Evolutionary conservation across 2,329 filamentous ascomycete species (phyloP), one percentile per base, ranked within the genome.

Genomic region (Cadophora luteo-olivacea): DNA sequence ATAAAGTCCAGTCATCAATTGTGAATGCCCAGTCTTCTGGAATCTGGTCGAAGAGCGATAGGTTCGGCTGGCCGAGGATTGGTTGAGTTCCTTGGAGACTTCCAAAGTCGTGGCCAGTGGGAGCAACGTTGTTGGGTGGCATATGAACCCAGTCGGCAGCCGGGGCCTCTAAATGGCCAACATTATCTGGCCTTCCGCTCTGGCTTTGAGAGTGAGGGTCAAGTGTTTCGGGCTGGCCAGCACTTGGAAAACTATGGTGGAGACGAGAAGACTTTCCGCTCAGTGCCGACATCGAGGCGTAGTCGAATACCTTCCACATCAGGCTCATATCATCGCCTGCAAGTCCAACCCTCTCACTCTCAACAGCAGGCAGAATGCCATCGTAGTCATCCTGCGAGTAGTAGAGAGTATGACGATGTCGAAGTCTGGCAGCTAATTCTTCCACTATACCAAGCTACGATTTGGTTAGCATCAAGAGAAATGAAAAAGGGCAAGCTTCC

Each of bases 221-320:
- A n/a, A 9, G 4, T n/a, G 49, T 55, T 11, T 14, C 24, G 0
- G 49, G n/a, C 24, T 29, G 14, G 11, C 24, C n/a, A n/a, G n/a
- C n/a, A n/a, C n/a, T n/a, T n/a, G n/a, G n/a, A n/a, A n/a, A n/a
- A n/a, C n/a, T n/a, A n/a, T n/a, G n/a, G n/a, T n/a, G n/a, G n/a
- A n/a, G 22, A 4, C 41, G 33, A 22, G 58, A 51, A 2, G 24
- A 57, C 25, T 49, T 45, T 24, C 65, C 61, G 12, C 32, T 63
- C 33, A 48, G 41, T n/a, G 68, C 66, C 41, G 70, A 72, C 67
- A 72, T 70, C 7, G 68, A 70, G 41, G 70, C 70, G 32, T 70
- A 72, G 45, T 72, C 70, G 25, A 72, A 72, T 1, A 72, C 66
- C 32, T 70, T 72, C 70, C 70, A 72, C 70, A 72, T 72, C 3